Base-by-base conservation (phyloP, 495 filamentous ascomycete genomes). In the Paragyromitra xinjiangensis region DNA sequence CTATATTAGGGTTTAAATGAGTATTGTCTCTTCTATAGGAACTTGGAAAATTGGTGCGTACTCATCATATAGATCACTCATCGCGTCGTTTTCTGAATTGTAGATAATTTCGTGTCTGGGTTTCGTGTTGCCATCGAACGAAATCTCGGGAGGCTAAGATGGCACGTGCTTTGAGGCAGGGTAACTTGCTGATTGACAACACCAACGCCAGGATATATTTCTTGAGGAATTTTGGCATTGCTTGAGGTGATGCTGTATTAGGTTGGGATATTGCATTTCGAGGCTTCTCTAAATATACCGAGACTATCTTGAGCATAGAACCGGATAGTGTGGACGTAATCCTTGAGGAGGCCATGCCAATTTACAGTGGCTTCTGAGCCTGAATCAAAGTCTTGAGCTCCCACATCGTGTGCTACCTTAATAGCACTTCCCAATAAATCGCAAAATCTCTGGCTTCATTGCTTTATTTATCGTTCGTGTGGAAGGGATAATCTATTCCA, bases 31-130 rank as follows among this genome's bases (percentile, higher is more conserved):
- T n/a, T 61, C 73, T 37, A 76, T 80, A 77, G 69, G 73, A 78
- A 77, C 64, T 77, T 80, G 8, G 7, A 12, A 69, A 12, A 59
- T 34, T 14, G 55, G 11, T 69, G 82, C 86, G 64, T 87, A 94
- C 92, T 94, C 92, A 84, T 94, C 92, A 82, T 94, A 94, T 73
- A 94, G 88, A 83, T 94, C 92, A 84, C 93, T 92, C 92, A 94
- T 94, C 69, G 66, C 86, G 83, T 75, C 42, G 76, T 71, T 78
- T 77, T 48, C 56, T 65, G 29, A 42, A 64, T 66, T 34, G 77
- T 78, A 51, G 66, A 71, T 71, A 78, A 68, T 66, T 72, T 71
- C 50, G 69, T 77, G 74, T 77, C 68, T 66, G 50, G 37, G 34
- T 26, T 72, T 72, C 67, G 66, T 76, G 73, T 71, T 72, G 73